Evolutionary conservation across 78 protist species (phyloP), one percentile per base, ranked within the genome.

Genomic region (Trichosphaerium sp.): DNA sequence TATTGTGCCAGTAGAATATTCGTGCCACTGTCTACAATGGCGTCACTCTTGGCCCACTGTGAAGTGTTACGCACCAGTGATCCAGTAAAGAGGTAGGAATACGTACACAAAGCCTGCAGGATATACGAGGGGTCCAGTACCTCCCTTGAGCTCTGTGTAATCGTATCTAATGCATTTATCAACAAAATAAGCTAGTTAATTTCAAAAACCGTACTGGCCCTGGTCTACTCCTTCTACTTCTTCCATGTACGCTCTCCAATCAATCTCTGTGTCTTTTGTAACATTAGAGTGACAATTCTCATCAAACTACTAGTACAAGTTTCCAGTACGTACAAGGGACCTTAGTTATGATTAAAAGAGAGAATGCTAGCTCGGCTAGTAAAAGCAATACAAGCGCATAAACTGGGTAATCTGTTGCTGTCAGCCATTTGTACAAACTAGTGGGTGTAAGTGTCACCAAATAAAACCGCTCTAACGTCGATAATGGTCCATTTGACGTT

Each of bases 41-140:
- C n/a, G n/a, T n/a, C n/a, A n/a, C n/a, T n/a, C n/a, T n/a, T n/a
- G n/a, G n/a, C n/a, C n/a, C n/a, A n/a, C n/a, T n/a, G n/a, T n/a
- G n/a, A n/a, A n/a, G n/a, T n/a, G n/a, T n/a, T n/a, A n/a, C n/a
- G n/a, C n/a, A n/a, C n/a, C 52, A 18, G 88, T 74, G 60, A 81
- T 40, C 18, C 25, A 1, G 29, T n/a, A 43, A 26, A 88, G 59
- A 4, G 60, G 35, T 14, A 31, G 18, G 74, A 32, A 88, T 14
- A 88, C 37, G 48, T 65, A 76, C 31, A 86, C 77, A 37, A 51
- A 82, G 0, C 91, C 91, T 1, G 88, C 88, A 18, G 91, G 91
- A 57, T 86, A 88, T 18, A 89, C 94, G 21, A 86, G 84, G 10
- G 94, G 94, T 2, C 94, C 94, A 15, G 94, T 85, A 48, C 48